These are phyloP conservation scores for Alternaria novae-zelandiae DNA, from an alignment of 2,329 filamentous ascomycete genomes.

Conservation along the genomic window DNA sequence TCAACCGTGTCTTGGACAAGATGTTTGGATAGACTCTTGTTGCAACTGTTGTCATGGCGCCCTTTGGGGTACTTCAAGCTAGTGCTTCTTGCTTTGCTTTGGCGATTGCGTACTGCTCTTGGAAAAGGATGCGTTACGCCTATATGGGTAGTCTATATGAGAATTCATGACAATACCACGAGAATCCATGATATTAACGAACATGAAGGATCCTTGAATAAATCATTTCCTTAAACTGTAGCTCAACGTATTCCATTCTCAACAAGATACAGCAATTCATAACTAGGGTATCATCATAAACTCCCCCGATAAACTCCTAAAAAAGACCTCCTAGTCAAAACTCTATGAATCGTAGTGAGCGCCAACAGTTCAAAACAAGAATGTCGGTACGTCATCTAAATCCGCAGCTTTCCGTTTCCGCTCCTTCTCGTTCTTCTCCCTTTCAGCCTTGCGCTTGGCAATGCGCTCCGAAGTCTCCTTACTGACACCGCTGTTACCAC, in stretches of 20 bases:
- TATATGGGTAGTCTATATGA: not conserved
- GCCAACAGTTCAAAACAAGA: slow-evolving; percentile 45
- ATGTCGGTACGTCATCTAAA: slow-evolving; percentile 54
- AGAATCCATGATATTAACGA: not conserved
- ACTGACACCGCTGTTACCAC: not conserved
- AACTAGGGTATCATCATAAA: not conserved
- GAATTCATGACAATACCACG: not conserved
- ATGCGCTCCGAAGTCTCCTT: slow-evolving; percentile 36
- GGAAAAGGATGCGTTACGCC: too few species aligned
- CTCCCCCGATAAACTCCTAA: not conserved
- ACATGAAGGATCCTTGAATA: not conserved
- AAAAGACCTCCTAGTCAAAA: not conserved
- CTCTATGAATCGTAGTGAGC: not conserved
- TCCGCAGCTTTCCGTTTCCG: slow-evolving; percentile 31
- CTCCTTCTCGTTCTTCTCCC: slow-evolving; percentile 32
- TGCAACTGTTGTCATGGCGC: slow-evolving; percentile 9
- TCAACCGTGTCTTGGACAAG: slow-evolving; percentile 53
- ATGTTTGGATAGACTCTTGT: slow-evolving; percentile 45
- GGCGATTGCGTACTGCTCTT: not conserved
- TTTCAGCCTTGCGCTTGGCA: slow-evolving; percentile 39
- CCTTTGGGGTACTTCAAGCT: not conserved
- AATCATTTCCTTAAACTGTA: not conserved
- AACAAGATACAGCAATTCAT: not conserved
- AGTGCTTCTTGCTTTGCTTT: not conserved
- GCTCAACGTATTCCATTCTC: not conserved